Evolutionary conservation across 495 filamentous ascomycete genomes (phyloP), one percentile per base, ranked within the genome.

Genomic region (Pyrenopolyporus hunteri): DNA sequence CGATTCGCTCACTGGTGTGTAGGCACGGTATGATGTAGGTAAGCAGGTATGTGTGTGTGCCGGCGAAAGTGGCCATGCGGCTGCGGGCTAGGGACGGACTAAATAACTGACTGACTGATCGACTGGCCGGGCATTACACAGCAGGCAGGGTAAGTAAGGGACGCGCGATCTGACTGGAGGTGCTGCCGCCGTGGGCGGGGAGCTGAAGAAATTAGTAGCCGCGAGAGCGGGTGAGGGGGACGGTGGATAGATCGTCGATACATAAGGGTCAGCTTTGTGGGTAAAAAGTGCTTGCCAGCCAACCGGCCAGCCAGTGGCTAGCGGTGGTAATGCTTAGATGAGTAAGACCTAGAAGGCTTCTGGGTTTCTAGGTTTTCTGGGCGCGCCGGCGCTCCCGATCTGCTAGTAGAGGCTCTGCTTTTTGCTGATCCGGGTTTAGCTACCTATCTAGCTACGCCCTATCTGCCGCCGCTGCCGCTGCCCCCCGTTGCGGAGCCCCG

Each of bases 141-240:
- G 37, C 23, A 20, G 32, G 28, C 44, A 49, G 26, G 32, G 28
- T 49, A 49, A 52, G 37, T 47, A 53, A 50, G 39, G 20, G n/a
- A n/a, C n/a, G n/a, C n/a, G n/a, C n/a, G n/a, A 42, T 57, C 25
- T 33, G 31, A 57, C 59, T 63, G 52, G 52, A 63, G 52, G 37
- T 46, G 59, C 36, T 40, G 39, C 31, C 37, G 45, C 46, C 36
- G 26, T 35, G 47, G 31, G 26, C 9, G 43, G 9, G n/a, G 43
- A 46, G 43, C 43, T 46, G 43, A 46, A 19, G 0, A 13, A 29
- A 9, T 46, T 16, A 46, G 9, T 43, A 43, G 19, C 39, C 26
- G 26, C 43, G 43, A 46, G 43, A 25, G 29, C 28, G n/a, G 11
- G 11, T 8, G 17, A 31, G 25, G 14, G 14, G 43, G 17, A 46